Percentiles rank a stretch among this genome's conserved stretches.
Conservation (phyloP, 768 basidiomycete genomes). For the Cystofilobasidium capitatum region DNA sequence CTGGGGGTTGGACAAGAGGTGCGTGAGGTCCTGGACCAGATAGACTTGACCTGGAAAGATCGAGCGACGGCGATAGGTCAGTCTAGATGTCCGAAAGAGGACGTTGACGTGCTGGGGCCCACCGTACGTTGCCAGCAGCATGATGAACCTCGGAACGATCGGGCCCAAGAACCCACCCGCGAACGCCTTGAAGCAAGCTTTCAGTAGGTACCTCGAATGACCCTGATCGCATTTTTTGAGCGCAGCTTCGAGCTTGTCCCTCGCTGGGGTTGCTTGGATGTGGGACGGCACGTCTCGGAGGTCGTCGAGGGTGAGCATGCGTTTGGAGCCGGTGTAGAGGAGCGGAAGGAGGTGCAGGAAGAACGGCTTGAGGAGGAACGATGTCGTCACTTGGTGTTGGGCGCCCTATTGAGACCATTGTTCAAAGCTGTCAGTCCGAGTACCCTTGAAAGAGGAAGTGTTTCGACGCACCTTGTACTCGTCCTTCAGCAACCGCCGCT, state of each 20-base stretch:
- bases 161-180: background rate
- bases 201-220: background rate
- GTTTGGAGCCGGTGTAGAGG: constrained; percentile 14
- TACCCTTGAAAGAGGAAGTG: background rate
- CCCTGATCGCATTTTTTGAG: background rate
- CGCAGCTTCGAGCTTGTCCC: background rate
- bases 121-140: constrained; percentile 16
- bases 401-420: background rate
- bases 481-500: constrained; percentile 1
- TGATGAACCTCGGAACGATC: constrained; percentile 8
- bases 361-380: constrained; percentile 11
- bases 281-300: constrained; percentile 1
- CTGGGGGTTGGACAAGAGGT: constrained; percentile 7
- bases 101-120: background rate
- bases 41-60: constrained; percentile 10
- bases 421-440: background rate
- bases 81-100: background rate
- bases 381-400: background rate
- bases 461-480: constrained; percentile 6
- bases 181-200: background rate
- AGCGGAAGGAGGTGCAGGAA: constrained; percentile 11
- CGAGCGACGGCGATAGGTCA: too few species aligned
- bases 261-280: constrained; percentile 2
- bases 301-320: constrained; percentile 6
- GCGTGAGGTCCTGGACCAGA: constrained; percentile 16